Conservation (phyloP, 331 rosid genomes). For the Saraca asoca region DNA sequence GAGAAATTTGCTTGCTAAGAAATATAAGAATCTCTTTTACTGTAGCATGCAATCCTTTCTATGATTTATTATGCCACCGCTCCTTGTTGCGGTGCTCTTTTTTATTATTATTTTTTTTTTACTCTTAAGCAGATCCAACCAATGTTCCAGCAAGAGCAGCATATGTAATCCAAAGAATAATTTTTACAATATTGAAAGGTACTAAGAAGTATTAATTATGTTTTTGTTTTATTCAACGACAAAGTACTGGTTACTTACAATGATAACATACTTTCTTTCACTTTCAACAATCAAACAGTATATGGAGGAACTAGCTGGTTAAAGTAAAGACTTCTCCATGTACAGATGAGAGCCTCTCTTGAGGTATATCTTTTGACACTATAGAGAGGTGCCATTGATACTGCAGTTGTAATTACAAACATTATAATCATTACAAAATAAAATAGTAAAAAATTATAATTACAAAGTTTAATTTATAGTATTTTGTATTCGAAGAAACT, state of each 20-base stretch:
- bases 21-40: constrained; percentile 32
- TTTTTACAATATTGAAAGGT: constrained; percentile 20
- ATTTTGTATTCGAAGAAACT: not conserved
- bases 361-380: not conserved
- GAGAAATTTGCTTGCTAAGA: constrained; percentile 4
- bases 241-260: constrained; percentile 34
- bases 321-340: not conserved
- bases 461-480: no score
- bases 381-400: no score
- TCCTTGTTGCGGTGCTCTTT: not conserved
- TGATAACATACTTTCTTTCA: constrained; percentile 31
- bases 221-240: constrained; percentile 30
- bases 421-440: no score
- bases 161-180: constrained; percentile 7
- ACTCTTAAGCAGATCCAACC: constrained; percentile 19
- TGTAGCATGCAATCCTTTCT: constrained; percentile 46
- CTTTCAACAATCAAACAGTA: constrained; percentile 29
- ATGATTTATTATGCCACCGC: constrained; percentile 29
- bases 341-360: constrained; percentile 13
- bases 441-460: no score
- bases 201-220: not conserved
- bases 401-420: no score
- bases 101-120: no score
- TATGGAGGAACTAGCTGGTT: not conserved
- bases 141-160: constrained; percentile 15